Evolutionary conservation across 495 filamentous ascomycete genomes (phyloP).

Genomic region (Xylaria telfairii): DNA sequence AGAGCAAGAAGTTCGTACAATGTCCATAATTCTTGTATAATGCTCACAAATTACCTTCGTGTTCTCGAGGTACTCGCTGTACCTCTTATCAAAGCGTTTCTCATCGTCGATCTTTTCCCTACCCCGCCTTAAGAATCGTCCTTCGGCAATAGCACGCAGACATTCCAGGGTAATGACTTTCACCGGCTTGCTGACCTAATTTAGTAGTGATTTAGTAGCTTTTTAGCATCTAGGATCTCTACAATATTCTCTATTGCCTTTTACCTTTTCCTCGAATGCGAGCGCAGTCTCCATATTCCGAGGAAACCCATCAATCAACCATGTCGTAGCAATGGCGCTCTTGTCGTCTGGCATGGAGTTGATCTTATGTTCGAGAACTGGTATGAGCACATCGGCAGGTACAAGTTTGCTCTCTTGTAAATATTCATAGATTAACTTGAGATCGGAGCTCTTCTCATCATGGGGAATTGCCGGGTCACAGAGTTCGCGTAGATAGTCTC

Average conservation of each 20-base stretch:
- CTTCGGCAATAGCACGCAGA: slow-evolving; percentile 19
- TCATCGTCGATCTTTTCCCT: slow-evolving; percentile 25
- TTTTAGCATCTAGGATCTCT: background rate
- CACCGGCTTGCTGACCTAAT: slow-evolving; percentile 31
- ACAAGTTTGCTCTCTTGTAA: slow-evolving; percentile 36
- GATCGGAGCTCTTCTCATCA: background rate
- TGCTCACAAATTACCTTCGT: slow-evolving; percentile 29
- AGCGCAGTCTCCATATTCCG: slow-evolving; percentile 39
- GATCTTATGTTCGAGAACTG: slow-evolving; percentile 33
- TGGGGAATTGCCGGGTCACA: background rate
- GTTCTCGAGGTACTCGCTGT: slow-evolving; percentile 32
- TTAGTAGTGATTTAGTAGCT: background rate
- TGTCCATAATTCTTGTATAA: slow-evolving; percentile 10
- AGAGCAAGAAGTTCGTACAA: background rate
- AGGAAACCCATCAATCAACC: slow-evolving; percentile 49
- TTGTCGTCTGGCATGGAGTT: background rate
- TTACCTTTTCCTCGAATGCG: slow-evolving; percentile 40
- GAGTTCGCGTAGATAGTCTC: slow-evolving; percentile 44
- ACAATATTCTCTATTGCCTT: background rate
- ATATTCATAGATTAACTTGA: slow-evolving; percentile 26
- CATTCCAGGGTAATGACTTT: slow-evolving; percentile 33
- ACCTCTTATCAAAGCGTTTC: slow-evolving; percentile 29
- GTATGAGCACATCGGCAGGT: slow-evolving; percentile 33
- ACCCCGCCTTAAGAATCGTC: slow-evolving; percentile 22
- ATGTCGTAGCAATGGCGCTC: slow-evolving; percentile 4